A percentile compares a stretch with the other conserved stretches of the same genome.
Conservation (phyloP, 2,329 filamentous ascomycete species). For the Paramyrothecium roridum region DNA sequence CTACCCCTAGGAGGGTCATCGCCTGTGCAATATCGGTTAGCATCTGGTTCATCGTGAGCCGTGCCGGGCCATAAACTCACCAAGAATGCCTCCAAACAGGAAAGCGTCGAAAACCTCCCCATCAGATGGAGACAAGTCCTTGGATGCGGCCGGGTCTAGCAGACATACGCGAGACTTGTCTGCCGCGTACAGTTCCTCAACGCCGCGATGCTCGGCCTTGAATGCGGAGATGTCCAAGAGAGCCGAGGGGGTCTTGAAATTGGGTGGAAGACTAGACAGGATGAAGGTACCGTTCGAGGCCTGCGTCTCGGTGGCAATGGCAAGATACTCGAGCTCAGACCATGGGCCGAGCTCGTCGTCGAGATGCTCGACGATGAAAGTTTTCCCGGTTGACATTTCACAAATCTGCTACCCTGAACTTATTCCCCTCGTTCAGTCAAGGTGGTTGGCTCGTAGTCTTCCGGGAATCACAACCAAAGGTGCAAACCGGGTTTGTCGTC, state of each 20-base stretch:
- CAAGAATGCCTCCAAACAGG: conserved; percentile 92
- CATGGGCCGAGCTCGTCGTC: conserved; percentile 91
- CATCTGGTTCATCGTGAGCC: neutral
- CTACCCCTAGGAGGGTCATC: conserved; percentile 91
- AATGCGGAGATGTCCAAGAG: conserved; percentile 59
- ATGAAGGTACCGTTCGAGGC: conserved; percentile 67
- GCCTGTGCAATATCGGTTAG: conserved; percentile 46
- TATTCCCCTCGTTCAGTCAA: too few species aligned
- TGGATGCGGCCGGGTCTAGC: conserved; percentile 78
- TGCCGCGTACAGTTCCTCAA: conserved; percentile 76
- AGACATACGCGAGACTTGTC: conserved; percentile 79
- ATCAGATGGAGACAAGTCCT: conserved; percentile 82
- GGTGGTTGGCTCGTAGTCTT: too few species aligned
- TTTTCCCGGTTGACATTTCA: conserved; percentile 46
- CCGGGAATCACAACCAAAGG: too few species aligned
- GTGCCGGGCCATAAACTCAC: conserved; percentile 42
- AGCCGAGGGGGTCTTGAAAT: conserved; percentile 61
- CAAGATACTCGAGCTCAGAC: conserved; percentile 89
- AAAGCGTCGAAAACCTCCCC: conserved; percentile 83
- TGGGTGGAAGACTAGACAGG: conserved; percentile 73
- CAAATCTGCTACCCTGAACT: neutral
- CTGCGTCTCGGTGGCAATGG: conserved; percentile 79
- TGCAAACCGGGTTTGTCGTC: too few species aligned
- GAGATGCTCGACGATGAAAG: conserved; percentile 93
- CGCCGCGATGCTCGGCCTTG: conserved; percentile 69